Base-by-base conservation (phyloP, 2,329 filamentous ascomycete species). In the Botrytis squamosa region DNA sequence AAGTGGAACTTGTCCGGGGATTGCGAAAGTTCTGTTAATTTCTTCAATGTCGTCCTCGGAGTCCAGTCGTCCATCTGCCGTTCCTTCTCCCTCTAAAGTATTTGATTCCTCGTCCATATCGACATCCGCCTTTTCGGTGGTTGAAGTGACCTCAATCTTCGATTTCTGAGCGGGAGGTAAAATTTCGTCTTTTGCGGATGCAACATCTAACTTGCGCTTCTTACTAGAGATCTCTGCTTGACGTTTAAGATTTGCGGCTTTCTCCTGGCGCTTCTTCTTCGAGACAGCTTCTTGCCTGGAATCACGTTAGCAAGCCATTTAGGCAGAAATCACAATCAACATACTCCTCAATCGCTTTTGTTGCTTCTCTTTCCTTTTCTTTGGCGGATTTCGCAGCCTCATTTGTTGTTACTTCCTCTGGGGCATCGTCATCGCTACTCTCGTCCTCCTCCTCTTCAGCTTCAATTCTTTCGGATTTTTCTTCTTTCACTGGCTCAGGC, bases 391-490 rank as follows among this genome's bases (percentile, higher is more conserved):
- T 65, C 22, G 74, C 73, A 44, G 80, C 79, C 42, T 78, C 76
- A 66, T 80, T 72, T 14, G 73, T 75, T 22, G 75, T 77, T 59
- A 81, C 76, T 36, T 77, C 79, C 70, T 81, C 79, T 59, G 80
- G 80, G 18, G 79, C 79, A 73, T 81, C 80, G 68, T 81, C 78
- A 38, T 81, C 80, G 64, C 78, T 80, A n/a, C 72, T 73, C 42
- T 75, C 76, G 8, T 77, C 77, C 8, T 75, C 75, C 14, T 68
- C 42, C 6, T 69, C 70, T n/a, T 29, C 20, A 9, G 33, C 20
- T 4, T 76, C 55, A 25, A 59, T 59, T 2, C 22, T 46, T 42
- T 72, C 70, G 6, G 63, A 36, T 38, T 71, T 55, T 10, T 42
- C 33, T 29, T 71, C 65, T 36, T 29, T 22, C 25, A 76, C 75